Evolutionary conservation across 768 basidiomycete species (phyloP), one percentile per base, ranked within the genome.

Genomic region (Lenzites betulinus): DNA sequence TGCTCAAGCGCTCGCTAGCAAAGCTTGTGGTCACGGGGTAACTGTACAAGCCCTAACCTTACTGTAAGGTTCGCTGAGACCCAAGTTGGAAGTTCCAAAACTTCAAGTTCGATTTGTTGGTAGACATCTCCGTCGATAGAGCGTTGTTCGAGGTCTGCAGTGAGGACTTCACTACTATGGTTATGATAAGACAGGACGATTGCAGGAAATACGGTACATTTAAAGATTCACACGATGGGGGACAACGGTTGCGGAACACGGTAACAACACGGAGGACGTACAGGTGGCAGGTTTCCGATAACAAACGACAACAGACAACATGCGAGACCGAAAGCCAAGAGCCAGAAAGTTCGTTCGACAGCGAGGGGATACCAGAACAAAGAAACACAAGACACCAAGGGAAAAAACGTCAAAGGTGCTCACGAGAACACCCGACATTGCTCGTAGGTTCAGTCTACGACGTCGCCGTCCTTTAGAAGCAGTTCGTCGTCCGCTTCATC

Each of bases 401-500:
- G 18, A 39, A 35, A n/a, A 28, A 22, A 41, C 30, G 30, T 33
- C 42, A 7, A 30, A 49, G 18, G 25, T 25, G 36, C 42, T 0
- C 15, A 43, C 23, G 26, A 13, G 42, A 16, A 53, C 46, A 48
- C 16, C 16, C 1, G 46, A 22, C 20, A 7, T 7, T 48, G 18
- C 22, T 4, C 20, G 12, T 20, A 30, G 3, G 26, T 23, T 51
- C 38, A 65, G 9, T 59, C 44, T 2, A 57, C 48, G 30, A 55
- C 28, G 28, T 57, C 58, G 44, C 65, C 64, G 39, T 46, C 59
- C 58, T 58, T 69, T 36, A 71, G 39, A 4, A 71, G 54, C 38
- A 71, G 33, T 46, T 69, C 68, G 54, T 70, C 68, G 47, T 71
- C 70, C 15, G 64, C 64, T 11, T 67, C 66, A 51, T 66, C 48